Evolutionary conservation across 2,329 filamentous ascomycete genomes (phyloP), one percentile per base, ranked within the genome.

Genomic region (Ambrosiella cleistominuta): DNA sequence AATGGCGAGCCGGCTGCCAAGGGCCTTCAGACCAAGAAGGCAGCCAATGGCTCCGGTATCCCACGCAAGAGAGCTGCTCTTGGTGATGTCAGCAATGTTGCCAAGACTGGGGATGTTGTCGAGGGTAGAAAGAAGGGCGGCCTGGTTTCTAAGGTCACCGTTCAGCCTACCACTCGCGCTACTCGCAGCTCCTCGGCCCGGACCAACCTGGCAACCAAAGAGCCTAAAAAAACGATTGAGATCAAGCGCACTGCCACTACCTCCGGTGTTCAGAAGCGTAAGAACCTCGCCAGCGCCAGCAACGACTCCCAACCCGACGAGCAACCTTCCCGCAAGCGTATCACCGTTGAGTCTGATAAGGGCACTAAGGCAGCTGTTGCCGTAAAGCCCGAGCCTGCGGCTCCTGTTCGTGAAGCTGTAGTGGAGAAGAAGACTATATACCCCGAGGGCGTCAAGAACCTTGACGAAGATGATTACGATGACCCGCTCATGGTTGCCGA

Each of bases 401-500:
- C 65, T 2, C 62, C 55, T 9, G 62, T 9, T 65, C 47, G 47
- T n/a, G 52, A 61, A 19, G 49, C 35, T 39, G 39, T 42, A 4
- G 35, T 45, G 52, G 67, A 72, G 53, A 69, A 71, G 45, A 66
- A 55, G 54, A 52, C 49, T 9, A 54, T 58, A 7, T 64, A 63
- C 51, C 64, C 64, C 2, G 19, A 44, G 0, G 70, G 68, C 36
- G 76, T 80, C 57, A 75, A 80, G 65, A 77, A 93, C 65, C 76
- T 96, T 37, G 93, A 97, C 67, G 76, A 75, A 54, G 93, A 97
- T 69, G 93, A 98, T 66, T 69, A 86, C 55, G 88, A 95, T 64
- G 93, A 98, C 67, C 94, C 94, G 35, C 77, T 96, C 65, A 97
- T 98, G 93, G 93, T 94, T 63, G 88, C 93, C 56, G 93, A 97